Base-by-base conservation (phyloP, 345 rosid species). In the Citrus hindsii region DNA sequence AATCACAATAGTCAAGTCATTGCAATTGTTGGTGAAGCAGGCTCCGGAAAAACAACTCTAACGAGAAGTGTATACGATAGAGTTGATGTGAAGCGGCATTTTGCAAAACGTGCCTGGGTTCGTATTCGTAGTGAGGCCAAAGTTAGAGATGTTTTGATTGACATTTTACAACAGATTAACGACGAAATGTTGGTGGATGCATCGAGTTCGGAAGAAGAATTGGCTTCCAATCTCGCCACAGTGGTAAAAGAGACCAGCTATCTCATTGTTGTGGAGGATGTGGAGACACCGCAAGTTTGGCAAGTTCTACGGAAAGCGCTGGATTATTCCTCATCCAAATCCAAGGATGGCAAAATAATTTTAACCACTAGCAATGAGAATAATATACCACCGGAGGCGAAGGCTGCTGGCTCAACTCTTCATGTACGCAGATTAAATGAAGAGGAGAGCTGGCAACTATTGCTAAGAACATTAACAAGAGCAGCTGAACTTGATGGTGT, bases 41-140 rank as follows among this genome's bases (percentile, higher is more conserved):
- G 89, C 55, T 80, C 77, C 5, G 87, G 87, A 46, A 86, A 86
- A 76, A 84, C 84, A 8, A 60, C 77, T n/a, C 60, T 84, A 25
- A 67, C 55, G 55, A 78, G 81, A 58, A 56, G 7, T 8, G 18
- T 84, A 4, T 86, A 21, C 59, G 66, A 80, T 37, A 73, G 67
- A 21, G 27, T 18, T 2, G 77, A 77, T 32, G 4, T 79, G 24
- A 77, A 61, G 73, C 24, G 73, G 16, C 48, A 42, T 42, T 42
- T 42, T 42, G 14, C 48, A 42, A 42, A 42, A 12, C 4, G 48
- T 10, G 60, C 77, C 35, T 76, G 87, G 0, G 81, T 74, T 46
- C 82, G 85, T 51, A 76, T 80, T 16, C 59, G 79, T 21, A 37
- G 62, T 24, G 73, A 71, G 8, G 37, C 64, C 73, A 46, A 37